Percentiles rank a stretch among this genome's conserved stretches.
These are phyloP conservation scores for Lactifluus rugatus DNA, from an alignment of 768 basidiomycete genomes.

Conservation along the genomic window DNA sequence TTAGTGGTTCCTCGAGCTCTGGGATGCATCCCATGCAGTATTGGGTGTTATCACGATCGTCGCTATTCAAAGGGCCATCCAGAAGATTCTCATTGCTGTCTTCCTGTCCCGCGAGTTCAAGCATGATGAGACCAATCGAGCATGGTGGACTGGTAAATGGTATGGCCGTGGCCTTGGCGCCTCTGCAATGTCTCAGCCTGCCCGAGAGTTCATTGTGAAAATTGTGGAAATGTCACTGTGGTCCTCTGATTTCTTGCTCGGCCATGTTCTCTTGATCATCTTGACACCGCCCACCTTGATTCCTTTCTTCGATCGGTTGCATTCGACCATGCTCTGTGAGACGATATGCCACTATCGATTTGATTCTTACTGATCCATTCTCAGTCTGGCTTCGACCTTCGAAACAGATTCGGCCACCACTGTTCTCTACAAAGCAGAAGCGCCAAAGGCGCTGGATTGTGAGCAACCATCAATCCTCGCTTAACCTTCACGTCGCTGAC, in stretches of 20 bases:
- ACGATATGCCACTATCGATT: not conserved
- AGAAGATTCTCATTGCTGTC: conserved; percentile 90
- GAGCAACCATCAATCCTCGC: conserved; percentile 22
- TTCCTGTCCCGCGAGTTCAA: conserved; percentile 98
- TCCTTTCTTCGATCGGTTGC: conserved; percentile 86
- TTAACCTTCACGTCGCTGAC: not conserved
- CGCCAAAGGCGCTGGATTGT: conserved; percentile 87
- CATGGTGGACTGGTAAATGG: conserved; percentile 99
- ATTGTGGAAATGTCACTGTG: conserved; percentile 93
- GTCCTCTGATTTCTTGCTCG: conserved; percentile 88
- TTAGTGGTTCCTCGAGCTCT: conserved; percentile 90
- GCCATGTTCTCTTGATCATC: conserved; percentile 83
- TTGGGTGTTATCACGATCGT: conserved; percentile 89
- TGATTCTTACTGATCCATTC: conserved; percentile 2
- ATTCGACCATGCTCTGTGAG: conserved; percentile 57
- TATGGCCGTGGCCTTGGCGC: conserved; percentile 87
- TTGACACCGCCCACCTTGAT: conserved; percentile 80
- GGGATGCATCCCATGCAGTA: conserved; percentile 87
- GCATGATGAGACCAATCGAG: conserved; percentile 96
- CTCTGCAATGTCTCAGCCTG: conserved; percentile 94
- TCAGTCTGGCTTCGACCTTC: conserved; percentile 92
- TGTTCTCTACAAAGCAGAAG: conserved; percentile 93
- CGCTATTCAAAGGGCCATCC: conserved; percentile 81
- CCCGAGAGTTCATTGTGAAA: conserved; percentile 96
- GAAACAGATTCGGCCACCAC: conserved; percentile 85